phyloP scores from a whole-genome alignment of 2,329 filamentous ascomycete genomes.

The Microdochium nivale region DNA sequence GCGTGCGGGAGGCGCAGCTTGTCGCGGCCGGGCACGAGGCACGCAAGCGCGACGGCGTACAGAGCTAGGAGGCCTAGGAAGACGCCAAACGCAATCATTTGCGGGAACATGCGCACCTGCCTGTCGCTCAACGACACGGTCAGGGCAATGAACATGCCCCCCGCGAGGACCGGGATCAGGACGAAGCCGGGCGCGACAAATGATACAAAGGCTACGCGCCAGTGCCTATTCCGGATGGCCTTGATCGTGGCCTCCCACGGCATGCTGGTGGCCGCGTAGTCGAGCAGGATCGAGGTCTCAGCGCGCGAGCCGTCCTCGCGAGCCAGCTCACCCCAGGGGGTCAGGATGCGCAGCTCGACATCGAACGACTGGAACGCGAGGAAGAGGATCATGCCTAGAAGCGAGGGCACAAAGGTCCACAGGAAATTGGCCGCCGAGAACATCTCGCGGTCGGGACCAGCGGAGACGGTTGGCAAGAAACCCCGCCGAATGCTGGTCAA shows the following conservation, averaged over 20 bases:
- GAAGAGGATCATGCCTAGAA: constrained; percentile 59
- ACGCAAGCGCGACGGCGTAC: constrained; percentile 55
- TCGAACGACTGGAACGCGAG: constrained; percentile 61
- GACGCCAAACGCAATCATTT: constrained; percentile 64
- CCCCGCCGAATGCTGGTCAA: constrained; percentile 56
- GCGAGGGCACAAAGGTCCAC: constrained; percentile 66
- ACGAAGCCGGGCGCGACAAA: constrained; percentile 50
- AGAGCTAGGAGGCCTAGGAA: constrained; percentile 64
- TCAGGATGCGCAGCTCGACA: constrained; percentile 53
- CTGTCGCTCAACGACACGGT: constrained; percentile 32
- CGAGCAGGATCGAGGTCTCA: constrained; percentile 55
- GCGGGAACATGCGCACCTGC: constrained; percentile 59
- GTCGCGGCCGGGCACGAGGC: constrained; percentile 52
- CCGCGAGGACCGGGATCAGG: constrained; percentile 57
- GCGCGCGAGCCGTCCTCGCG: constrained; percentile 51
- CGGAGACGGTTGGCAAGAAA: constrained; percentile 61
- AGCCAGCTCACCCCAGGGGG: constrained; percentile 59
- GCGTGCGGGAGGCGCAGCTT: constrained; percentile 63
- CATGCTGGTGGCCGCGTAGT: constrained; percentile 56
- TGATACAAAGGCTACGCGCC: constrained; percentile 54
- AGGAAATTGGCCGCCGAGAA: constrained; percentile 87
- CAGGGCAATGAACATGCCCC: constrained; percentile 67
- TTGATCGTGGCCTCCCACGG: constrained; percentile 51
- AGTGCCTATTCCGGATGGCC: constrained; percentile 54
- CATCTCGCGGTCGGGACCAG: constrained; percentile 49